Evolutionary conservation across 495 filamentous ascomycete species (phyloP).

Genomic region (Aspergillus heteromorphus): DNA sequence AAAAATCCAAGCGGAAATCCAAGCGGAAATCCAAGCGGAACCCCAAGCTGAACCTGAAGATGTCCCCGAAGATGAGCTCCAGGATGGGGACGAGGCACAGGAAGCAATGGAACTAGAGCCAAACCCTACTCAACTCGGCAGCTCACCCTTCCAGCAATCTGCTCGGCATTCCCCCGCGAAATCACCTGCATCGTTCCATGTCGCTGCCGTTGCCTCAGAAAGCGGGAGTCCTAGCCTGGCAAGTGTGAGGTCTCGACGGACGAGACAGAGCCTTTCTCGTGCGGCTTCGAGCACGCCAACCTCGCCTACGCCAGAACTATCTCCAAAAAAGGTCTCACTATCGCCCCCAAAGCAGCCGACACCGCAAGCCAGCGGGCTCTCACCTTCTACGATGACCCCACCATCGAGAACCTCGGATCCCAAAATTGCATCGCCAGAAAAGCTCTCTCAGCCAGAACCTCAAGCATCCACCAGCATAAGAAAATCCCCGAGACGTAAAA

Average conservation of each 20-base stretch:
- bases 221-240: constrained; percentile 55
- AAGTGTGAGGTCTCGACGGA: constrained; percentile 46
- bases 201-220: constrained; percentile 48
- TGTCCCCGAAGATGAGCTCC: constrained; percentile 9
- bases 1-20: too few species aligned
- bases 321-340: constrained; percentile 40
- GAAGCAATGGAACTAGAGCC: constrained; percentile 55
- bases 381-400: constrained; percentile 49
- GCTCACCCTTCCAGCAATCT: constrained; percentile 48
- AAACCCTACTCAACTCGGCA: constrained; percentile 48
- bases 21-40: constrained; percentile 6
- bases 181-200: constrained; percentile 26
- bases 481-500: constrained; percentile 32
- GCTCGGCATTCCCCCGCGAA: constrained; percentile 27
- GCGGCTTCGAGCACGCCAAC: constrained; percentile 42
- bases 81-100: constrained; percentile 47
- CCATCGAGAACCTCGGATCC: constrained; percentile 42
- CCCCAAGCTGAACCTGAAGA: constrained; percentile 7
- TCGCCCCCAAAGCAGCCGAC: constrained; percentile 49
- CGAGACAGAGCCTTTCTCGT: constrained; percentile 45
- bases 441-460: constrained; percentile 46
- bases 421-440: constrained; percentile 49
- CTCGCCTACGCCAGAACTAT: constrained; percentile 25
- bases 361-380: constrained; percentile 43
- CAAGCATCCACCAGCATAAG: constrained; percentile 34